phyloP scores from a whole-genome alignment of 805 yeast species.

The Ogataea chonburiensis region DNA sequence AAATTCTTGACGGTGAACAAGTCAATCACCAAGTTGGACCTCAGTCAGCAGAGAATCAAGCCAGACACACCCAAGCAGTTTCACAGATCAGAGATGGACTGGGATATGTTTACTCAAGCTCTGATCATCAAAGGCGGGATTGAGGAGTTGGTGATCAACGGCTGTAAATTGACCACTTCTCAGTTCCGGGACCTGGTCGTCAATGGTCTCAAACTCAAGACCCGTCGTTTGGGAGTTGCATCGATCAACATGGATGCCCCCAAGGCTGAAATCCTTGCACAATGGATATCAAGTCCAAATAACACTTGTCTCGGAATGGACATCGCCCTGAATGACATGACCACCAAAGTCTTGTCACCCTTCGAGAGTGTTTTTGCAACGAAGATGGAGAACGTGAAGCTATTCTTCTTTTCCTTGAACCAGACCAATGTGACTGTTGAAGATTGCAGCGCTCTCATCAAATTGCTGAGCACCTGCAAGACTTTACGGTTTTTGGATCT shows the following conservation, averaged over 20 bases:
- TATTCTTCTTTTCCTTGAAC: conserved; percentile 52
- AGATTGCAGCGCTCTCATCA: conserved; percentile 41
- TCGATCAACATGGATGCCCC: conserved; percentile 44
- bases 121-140: conserved; percentile 49
- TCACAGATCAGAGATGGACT: conserved; percentile 49
- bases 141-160: conserved; percentile 57
- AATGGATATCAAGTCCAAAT: conserved; percentile 45
- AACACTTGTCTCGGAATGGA: conserved; percentile 55
- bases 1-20: conserved; percentile 44
- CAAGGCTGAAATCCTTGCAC: conserved; percentile 42
- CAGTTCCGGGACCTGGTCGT: conserved; percentile 42
- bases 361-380: conserved; percentile 42
- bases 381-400: conserved; percentile 28
- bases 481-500: conserved; percentile 51
- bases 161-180: conserved; percentile 47
- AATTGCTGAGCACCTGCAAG: conserved; percentile 38
- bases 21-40: conserved; percentile 48
- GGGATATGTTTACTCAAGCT: conserved; percentile 48
- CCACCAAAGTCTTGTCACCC: conserved; percentile 45
- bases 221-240: conserved; percentile 54
- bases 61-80: conserved; percentile 39
- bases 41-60: conserved; percentile 55
- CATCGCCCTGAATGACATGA: conserved; percentile 53
- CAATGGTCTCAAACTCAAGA: conserved; percentile 41
- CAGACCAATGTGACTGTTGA: conserved; percentile 43